Conservation (phyloP, 768 basidiomycete species). For the Multifurca ochricompacta region DNA sequence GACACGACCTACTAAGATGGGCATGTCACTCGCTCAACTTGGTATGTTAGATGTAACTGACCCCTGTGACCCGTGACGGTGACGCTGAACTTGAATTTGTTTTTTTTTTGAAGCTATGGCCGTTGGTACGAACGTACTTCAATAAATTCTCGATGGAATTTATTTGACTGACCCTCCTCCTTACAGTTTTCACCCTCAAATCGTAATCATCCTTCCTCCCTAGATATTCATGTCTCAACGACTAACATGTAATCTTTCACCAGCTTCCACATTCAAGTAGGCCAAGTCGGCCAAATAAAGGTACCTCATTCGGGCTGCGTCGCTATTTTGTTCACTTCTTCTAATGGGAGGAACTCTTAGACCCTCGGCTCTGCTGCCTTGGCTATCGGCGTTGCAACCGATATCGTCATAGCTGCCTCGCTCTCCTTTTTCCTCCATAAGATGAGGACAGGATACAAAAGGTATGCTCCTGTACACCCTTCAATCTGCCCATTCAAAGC, state of each 20-base stretch:
- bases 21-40: conserved; percentile 16
- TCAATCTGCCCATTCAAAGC: neutral
- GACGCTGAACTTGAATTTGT: neutral
- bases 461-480: conserved; percentile 27
- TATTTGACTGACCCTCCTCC: neutral
- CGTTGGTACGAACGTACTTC: neutral
- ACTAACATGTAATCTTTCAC: neutral
- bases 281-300: conserved; percentile 38
- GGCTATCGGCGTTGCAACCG: conserved; percentile 41
- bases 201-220: conserved; percentile 28
- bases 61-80: neutral
- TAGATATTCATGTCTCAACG: neutral
- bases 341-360: conserved; percentile 25
- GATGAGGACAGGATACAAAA: conserved; percentile 42
- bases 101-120: neutral
- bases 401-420: conserved; percentile 42
- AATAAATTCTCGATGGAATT: neutral
- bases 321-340: neutral
- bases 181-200: conserved; percentile 36
- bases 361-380: conserved; percentile 41
- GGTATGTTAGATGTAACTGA: conserved; percentile 9
- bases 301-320: conserved; percentile 34
- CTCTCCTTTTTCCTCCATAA: conserved; percentile 48
- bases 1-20: conserved; percentile 7
- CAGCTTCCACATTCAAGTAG: conserved; percentile 36